Evolutionary conservation across 768 basidiomycete species (phyloP).

Genomic region (Amanita fuliginea): DNA sequence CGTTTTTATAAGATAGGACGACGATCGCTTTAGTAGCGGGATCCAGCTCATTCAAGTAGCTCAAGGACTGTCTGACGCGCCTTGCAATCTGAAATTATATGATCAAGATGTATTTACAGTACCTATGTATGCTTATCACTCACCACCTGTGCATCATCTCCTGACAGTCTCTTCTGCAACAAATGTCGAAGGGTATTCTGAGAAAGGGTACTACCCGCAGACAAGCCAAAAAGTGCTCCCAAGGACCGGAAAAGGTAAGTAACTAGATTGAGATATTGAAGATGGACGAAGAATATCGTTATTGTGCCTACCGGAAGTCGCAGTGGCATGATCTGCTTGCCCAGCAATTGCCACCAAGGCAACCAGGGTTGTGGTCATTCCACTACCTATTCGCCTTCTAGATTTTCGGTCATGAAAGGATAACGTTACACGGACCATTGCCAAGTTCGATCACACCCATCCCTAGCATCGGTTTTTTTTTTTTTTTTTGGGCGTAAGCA

Average conservation of each 20-base stretch:
- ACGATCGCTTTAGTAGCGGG: conserved; percentile 24
- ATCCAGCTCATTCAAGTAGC: conserved; percentile 33
- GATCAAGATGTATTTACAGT: neutral
- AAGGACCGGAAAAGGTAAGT: conserved; percentile 60
- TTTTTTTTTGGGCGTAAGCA: neutral
- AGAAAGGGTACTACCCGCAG: conserved; percentile 44
- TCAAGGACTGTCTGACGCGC: conserved; percentile 38
- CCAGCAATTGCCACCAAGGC: conserved; percentile 57
- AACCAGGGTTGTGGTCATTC: conserved; percentile 46
- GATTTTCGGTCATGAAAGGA: neutral
- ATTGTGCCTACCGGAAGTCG: conserved; percentile 39
- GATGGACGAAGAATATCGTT: neutral
- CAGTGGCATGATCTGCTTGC: conserved; percentile 49
- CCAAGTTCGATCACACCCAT: conserved; percentile 25
- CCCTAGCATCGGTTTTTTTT: conserved; percentile 19
- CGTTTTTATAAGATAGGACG: conserved; percentile 29
- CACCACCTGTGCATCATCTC: conserved; percentile 42
- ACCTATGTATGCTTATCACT: conserved; percentile 7
- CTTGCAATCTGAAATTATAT: conserved; percentile 26
- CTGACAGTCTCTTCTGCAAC: conserved; percentile 29
- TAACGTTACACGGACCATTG: conserved; percentile 22
- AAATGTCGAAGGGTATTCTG: conserved; percentile 37
- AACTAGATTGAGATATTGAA: conserved; percentile 19
- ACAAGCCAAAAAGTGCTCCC: conserved; percentile 46
- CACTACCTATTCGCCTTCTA: conserved; percentile 23